A percentile compares a stretch with the other conserved stretches of the same genome.
Evolutionary conservation across 1,284 basidiomycete genomes (phyloP).

Genomic region (Ustilago nuda): DNA sequence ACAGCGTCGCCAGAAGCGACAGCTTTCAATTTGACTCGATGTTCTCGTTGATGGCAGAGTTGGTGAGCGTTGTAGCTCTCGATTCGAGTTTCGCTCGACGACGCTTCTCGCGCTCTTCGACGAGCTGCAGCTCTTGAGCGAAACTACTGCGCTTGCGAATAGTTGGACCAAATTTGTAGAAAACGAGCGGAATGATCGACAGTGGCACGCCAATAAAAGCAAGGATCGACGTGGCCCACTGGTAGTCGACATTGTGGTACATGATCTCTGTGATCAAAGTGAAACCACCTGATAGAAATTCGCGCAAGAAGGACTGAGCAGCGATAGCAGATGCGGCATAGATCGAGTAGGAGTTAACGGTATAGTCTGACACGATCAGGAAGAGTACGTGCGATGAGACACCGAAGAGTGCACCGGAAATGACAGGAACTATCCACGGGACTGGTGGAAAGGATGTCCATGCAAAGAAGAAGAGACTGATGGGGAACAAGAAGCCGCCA

Average conservation of each 20-base stretch:
- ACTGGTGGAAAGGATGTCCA: conserved; percentile 58
- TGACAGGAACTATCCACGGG: conserved; percentile 56
- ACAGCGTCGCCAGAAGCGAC: conserved; percentile 2
- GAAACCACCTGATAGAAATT: conserved; percentile 51
- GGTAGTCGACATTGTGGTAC: conserved; percentile 52
- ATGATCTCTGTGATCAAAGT: conserved; percentile 52
- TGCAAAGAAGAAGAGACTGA: conserved; percentile 59
- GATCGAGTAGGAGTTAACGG: conserved; percentile 51
- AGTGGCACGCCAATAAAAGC: conserved; percentile 56
- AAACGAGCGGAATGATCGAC: conserved; percentile 50
- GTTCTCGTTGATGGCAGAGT: conserved; percentile 1
- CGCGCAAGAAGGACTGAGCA: conserved; percentile 57
- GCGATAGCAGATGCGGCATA: conserved; percentile 58
- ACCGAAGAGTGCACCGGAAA: conserved; percentile 53
- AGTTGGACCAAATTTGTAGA: conserved; percentile 54
- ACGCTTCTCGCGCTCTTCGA: conserved; percentile 36
- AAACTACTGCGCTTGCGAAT: conserved; percentile 54
- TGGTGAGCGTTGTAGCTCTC: conserved; percentile 23
- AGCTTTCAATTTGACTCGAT: conserved; percentile 1
- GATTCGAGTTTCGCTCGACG: conserved; percentile 31
- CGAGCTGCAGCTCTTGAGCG: conserved; percentile 48
- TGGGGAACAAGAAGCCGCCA: conserved; percentile 44
- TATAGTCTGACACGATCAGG: conserved; percentile 61
- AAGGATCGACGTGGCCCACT: conserved; percentile 54
- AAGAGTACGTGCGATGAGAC: conserved; percentile 60